Base-by-base conservation (phyloP, 176 grass and related monocot genomes). In the Avena eriantha region DNA sequence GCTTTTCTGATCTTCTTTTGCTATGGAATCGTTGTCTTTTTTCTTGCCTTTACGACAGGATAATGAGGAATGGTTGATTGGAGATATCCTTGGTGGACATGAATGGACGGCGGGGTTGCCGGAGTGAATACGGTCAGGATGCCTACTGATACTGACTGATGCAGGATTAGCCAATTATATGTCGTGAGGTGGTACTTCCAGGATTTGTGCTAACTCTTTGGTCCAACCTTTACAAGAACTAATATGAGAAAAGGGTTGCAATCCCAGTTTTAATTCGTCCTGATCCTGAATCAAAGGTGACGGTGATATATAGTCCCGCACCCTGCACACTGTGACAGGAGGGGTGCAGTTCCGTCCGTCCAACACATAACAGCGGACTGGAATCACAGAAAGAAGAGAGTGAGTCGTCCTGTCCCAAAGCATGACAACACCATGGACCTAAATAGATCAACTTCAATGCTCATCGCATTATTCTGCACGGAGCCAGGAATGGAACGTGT, bases 91-190 rank as follows among this genome's bases (percentile, higher is more conserved):
- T 26, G 14, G 24, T 10, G 18, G 72, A 49, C 3, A 19, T 60
- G 54, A 16, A 61, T 6, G 66, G 61, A 55, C 11, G 33, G 35
- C 31, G 24, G n/a, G 63, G 57, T 16, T 17, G 47, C 47, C 1
- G 66, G n/a, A 80, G 8, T 65, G 3, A 80, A 73, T 55, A 8
- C 81, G 82, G 80, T 39, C 8, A 68, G 33, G 87, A 80, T 31
- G 75, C 55, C 1, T 81, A 54, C 16, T 76, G 8, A 53, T 75
- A 21, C 35, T 47, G 34, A 67, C 26, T 73, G 78, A 65, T 43
- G 1, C 18, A 16, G 14, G 50, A 41, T 24, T 51, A 66, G 57
- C n/a, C 23, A 66, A 81, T 49, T 48, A 5, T 67, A 17, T 3
- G 6, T 68, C 6, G 29, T 8, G 0, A 16, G 43, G 15, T 23